Conservation (phyloP, 2,329 filamentous ascomycete species). For the Pseudogymnoascus sp. region DNA sequence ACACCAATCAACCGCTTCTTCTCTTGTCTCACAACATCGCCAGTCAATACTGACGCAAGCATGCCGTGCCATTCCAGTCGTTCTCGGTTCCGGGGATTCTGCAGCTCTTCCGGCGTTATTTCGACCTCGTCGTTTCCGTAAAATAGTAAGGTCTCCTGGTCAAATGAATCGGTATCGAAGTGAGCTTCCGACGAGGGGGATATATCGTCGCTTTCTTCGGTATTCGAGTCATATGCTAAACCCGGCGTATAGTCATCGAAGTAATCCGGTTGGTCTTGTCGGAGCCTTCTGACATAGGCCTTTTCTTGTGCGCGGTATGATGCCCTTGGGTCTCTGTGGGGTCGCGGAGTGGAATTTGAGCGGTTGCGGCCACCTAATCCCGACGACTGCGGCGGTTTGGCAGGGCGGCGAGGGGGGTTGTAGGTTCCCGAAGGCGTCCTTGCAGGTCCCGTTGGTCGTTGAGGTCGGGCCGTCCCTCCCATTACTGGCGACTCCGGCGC, state of each 20-base stretch:
- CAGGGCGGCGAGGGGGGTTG: conserved; percentile 53
- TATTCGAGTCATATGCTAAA: conserved; percentile 50
- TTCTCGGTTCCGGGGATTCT: conserved; percentile 81
- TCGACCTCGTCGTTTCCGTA: conserved; percentile 85
- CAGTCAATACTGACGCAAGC: conserved; percentile 89
- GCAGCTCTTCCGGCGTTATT: conserved; percentile 81
- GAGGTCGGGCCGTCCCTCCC: conserved; percentile 46
- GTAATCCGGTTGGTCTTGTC: conserved; percentile 59
- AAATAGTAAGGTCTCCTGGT: conserved; percentile 88
- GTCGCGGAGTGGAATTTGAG: conserved; percentile 37
- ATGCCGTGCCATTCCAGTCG: conserved; percentile 97
- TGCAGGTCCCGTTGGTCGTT: conserved; percentile 61
- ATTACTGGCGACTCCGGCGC: conserved; percentile 31
- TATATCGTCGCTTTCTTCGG: conserved; percentile 82
- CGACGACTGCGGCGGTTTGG: conserved; percentile 40
- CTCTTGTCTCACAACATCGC: conserved; percentile 95
- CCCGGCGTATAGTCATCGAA: conserved; percentile 61
- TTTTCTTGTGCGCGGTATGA: conserved; percentile 82
- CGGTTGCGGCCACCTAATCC: conserved; percentile 40
- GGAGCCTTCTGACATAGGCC: conserved; percentile 86
- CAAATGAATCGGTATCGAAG: conserved; percentile 75
- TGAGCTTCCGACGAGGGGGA: conserved; percentile 79
- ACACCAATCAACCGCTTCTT: conserved; percentile 91
- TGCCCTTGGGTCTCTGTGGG: conserved; percentile 56
- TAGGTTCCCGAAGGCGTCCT: conserved; percentile 76